Percentiles rank a stretch among this genome's conserved stretches.
Conservation (phyloP, 768 basidiomycete genomes). For the Strobilomyces dryophilus region DNA sequence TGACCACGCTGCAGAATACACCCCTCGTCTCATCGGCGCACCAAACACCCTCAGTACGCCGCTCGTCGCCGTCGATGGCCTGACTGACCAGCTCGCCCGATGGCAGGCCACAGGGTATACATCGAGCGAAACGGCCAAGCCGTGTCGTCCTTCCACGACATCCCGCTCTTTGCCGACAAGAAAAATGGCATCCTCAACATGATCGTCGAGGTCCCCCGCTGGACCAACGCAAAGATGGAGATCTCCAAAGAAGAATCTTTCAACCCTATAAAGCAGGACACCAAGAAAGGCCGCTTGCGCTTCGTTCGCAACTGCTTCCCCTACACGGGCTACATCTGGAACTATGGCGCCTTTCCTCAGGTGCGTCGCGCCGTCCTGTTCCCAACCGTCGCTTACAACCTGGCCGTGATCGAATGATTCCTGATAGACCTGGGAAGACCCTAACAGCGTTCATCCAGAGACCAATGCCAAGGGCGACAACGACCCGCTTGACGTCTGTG, state of each 20-base stretch:
- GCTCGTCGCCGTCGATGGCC: constrained; percentile 4
- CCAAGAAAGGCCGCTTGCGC: constrained; percentile 93
- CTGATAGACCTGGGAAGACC: constrained; percentile 95
- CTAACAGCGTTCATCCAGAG: constrained; percentile 79
- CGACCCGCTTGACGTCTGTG: constrained; percentile 99
- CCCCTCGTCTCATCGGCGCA: constrained; percentile 76
- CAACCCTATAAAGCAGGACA: constrained; percentile 99
- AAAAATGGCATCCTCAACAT: constrained; percentile 96
- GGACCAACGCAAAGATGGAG: constrained; percentile 99
- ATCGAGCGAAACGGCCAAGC: constrained; percentile 86
- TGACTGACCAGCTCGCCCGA: constrained; percentile 19
- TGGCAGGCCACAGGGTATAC: constrained; percentile 89
- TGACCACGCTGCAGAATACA: constrained; percentile 48
- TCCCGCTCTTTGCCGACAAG: constrained; percentile 96
- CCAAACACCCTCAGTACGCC: constrained; percentile 87
- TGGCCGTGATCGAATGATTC: not conserved
- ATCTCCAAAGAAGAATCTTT: constrained; percentile 97
- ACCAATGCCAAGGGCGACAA: constrained; percentile 99
- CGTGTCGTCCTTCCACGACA: constrained; percentile 90
- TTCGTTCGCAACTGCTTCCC: constrained; percentile 99
- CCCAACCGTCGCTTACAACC: not conserved
- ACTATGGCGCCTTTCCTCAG: constrained; percentile 99
- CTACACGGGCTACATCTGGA: constrained; percentile 99
- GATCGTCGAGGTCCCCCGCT: constrained; percentile 96
- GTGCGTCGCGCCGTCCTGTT: constrained; percentile 35